Evolutionary conservation across 192 early-diverging fungal species (phyloP), one percentile per base, ranked within the genome.

Genomic region (Entomortierella parvispora): DNA sequence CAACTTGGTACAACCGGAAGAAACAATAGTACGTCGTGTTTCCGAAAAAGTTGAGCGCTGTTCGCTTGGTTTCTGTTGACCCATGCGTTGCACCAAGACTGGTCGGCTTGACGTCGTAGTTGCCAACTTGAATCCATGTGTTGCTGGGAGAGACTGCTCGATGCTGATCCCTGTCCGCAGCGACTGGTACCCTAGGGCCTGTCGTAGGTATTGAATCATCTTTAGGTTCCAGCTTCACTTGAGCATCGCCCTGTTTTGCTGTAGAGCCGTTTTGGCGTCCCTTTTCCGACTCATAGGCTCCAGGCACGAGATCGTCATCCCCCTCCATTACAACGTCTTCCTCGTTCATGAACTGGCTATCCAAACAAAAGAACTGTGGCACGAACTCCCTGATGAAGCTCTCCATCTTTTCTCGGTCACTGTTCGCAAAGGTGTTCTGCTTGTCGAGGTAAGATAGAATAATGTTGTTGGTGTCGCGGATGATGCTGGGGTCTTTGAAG

Each of bases 1-100:
- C 80, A 50, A 95, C 85, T 84, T 94, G 90, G 59, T 86, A 95
- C 40, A 95, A 85, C 44, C 97, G 83, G 76, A 99, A 86, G 58
- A 99, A 96, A 52, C 90, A 88, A 65, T 97, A 99, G 65, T 96
- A 92, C 20, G 70, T 84, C 55, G 81, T 91, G 75, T 98, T 98
- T 31, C 90, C 90, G 80, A 96, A 99, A 68, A 98, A 94, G 48
- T 90, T 88, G 47, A 74, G 76, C 0, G 83, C 62, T 4, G 68
- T 62, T 5, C 71, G 79, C 49, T 80, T 82, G 3, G 57, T 56
- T 15, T 69, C 64, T 11, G 61, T 50, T 0, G 78, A 75, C 2
- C 65, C 57, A 22, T 64, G 75, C 1, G 62, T 62, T 12, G 60
- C 65, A 7, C 80, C 83, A 4, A 81, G 49, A 40, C 77, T 79